Evolutionary conservation across 129 eudicot genomes (phyloP).

Genomic region (Sambucus nigra): DNA sequence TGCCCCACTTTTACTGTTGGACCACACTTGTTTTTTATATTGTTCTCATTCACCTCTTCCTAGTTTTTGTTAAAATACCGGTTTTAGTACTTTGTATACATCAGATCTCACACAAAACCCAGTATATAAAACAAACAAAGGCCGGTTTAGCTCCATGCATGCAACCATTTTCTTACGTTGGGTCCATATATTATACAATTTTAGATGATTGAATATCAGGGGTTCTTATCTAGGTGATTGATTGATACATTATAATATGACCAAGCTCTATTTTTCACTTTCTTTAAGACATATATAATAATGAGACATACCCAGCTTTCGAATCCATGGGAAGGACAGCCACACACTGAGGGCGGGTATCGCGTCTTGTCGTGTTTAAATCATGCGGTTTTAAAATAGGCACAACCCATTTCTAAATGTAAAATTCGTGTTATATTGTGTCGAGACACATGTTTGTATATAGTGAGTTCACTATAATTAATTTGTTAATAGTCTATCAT

Average conservation of each 20-base stretch:
- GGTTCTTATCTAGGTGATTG: neutral
- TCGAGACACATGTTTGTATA: too few species aligned
- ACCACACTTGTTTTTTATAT: conserved; percentile 15
- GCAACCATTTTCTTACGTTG: neutral
- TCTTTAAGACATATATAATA: conserved; percentile 7
- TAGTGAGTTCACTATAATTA: too few species aligned
- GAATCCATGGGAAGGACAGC: conserved; percentile 27
- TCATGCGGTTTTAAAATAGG: too few species aligned
- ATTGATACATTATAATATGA: neutral
- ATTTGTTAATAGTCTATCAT: too few species aligned
- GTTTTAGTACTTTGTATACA: too few species aligned
- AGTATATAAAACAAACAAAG: neutral
- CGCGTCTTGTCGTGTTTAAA: too few species aligned
- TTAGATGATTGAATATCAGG: neutral
- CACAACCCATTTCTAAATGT: too few species aligned
- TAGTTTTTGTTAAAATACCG: conserved; percentile 24
- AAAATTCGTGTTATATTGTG: too few species aligned
- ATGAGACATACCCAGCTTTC: conserved; percentile 13
- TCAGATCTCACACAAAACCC: conserved; percentile 4
- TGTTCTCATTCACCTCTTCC: conserved; percentile 11
- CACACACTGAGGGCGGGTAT: too few species aligned
- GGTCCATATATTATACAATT: neutral
- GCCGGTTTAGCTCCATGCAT: neutral
- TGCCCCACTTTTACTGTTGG: conserved; percentile 18
- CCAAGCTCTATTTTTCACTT: conserved; percentile 14